Percentiles rank a stretch among this genome's conserved stretches.
These are phyloP conservation scores for Dryas octopetala DNA, from an alignment of 306 rosid genomes.

Conservation along the genomic window DNA sequence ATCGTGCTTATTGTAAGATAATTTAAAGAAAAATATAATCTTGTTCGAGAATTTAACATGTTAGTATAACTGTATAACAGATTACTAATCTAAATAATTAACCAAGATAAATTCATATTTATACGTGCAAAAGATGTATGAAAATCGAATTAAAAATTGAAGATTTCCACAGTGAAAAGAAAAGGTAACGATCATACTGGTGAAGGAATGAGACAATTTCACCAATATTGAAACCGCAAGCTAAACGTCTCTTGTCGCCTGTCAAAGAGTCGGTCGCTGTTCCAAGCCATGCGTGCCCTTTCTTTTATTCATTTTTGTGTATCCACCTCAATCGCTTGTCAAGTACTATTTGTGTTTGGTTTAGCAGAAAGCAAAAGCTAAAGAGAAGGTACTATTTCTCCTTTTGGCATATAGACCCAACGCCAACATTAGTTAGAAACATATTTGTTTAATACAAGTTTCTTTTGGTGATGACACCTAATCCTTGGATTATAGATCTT, in stretches of 20 bases:
- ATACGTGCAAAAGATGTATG: too few relatives aligned
- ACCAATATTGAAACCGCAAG: background rate
- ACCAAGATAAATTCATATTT: too few relatives aligned
- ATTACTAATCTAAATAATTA: too few relatives aligned
- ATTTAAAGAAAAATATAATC: too few relatives aligned
- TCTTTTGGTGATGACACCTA: constrained; percentile 3
- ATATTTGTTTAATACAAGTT: background rate
- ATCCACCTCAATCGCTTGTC: background rate
- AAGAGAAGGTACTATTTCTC: background rate
- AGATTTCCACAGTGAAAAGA: too few relatives aligned
- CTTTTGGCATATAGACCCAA: background rate
- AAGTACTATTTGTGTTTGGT: constrained; percentile 8
- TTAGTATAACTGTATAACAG: too few relatives aligned
- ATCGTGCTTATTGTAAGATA: too few relatives aligned
- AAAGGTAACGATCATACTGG: too few relatives aligned
- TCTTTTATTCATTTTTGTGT: background rate
- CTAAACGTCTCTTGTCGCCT: constrained; percentile 24
- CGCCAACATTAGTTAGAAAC: background rate
- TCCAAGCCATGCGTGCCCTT: constrained; percentile 26
- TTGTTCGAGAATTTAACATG: too few relatives aligned
- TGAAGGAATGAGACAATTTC: background rate
- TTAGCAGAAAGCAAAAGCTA: background rate
- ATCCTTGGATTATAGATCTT: background rate
- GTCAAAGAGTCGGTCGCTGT: constrained; percentile 18
- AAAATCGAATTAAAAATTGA: too few relatives aligned